These are phyloP conservation scores for Stellera chamaejasme DNA, from an alignment of 345 rosid species.

Conservation along the genomic window DNA sequence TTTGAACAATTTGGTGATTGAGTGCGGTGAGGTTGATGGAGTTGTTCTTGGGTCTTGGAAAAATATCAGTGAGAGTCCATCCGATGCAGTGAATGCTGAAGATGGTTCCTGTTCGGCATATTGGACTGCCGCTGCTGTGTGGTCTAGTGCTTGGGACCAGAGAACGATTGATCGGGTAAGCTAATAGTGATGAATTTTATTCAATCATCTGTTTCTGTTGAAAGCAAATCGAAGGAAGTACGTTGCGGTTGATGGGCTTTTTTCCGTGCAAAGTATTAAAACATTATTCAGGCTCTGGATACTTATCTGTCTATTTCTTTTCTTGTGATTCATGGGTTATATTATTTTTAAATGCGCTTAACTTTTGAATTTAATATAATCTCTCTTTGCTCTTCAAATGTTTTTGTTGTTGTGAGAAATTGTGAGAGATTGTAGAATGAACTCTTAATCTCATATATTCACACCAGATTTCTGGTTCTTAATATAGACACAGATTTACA, in stretches of 20 bases:
- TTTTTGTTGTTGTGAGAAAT: no score
- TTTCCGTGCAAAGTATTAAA: no score
- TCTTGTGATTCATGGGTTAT: no score
- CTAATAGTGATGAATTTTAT: constrained; percentile 6
- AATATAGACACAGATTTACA: no score
- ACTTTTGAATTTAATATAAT: no score
- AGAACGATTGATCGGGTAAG: constrained; percentile 89
- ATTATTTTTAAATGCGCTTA: no score
- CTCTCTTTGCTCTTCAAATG: no score
- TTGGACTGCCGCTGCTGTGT: constrained; percentile 94
- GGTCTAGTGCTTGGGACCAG: constrained; percentile 94
- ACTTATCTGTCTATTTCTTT: no score
- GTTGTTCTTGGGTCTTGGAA: constrained; percentile 91
- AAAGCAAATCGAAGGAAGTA: not conserved
- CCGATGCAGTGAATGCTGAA: constrained; percentile 41
- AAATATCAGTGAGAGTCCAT: constrained; percentile 42
- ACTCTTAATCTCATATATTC: no score
- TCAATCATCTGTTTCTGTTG: not conserved
- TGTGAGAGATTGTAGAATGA: no score
- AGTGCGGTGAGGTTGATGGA: constrained; percentile 97
- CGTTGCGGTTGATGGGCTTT: not conserved
- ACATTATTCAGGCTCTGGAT: no score
- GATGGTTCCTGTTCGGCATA: constrained; percentile 62
- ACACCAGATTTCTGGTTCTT: no score
- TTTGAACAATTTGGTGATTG: constrained; percentile 33